Percentiles rank a stretch among this genome's conserved stretches.
Conservation (phyloP, 2,329 filamentous ascomycete genomes). For the Trichoderma sp. region DNA sequence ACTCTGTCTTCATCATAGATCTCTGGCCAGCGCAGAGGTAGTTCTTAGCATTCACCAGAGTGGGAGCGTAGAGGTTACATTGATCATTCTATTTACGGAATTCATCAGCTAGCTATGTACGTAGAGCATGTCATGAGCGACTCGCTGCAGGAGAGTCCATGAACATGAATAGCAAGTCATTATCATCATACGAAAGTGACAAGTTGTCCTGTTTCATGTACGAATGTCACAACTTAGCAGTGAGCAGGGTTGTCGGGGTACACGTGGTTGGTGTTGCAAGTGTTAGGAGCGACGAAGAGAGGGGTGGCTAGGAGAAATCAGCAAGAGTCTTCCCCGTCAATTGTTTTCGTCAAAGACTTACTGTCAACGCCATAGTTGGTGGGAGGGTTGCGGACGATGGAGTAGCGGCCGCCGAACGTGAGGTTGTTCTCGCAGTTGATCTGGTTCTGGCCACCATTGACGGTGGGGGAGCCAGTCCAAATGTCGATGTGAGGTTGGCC, state of each 20-base stretch:
- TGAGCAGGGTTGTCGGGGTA: slow-evolving; percentile 33
- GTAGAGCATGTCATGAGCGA: slow-evolving; percentile 1
- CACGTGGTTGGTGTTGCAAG: slow-evolving; percentile 33
- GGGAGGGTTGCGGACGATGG: slow-evolving; percentile 33
- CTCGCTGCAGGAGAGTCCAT: neutral
- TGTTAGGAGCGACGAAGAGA: slow-evolving; percentile 32
- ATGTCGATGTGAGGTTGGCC: slow-evolving; percentile 33
- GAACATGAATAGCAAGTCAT: slow-evolving; percentile 4
- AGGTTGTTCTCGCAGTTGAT: slow-evolving; percentile 33
- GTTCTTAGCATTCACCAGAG: neutral
- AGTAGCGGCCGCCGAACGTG: slow-evolving; percentile 31
- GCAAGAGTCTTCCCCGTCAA: neutral
- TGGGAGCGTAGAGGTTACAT: neutral
- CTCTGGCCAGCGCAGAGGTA: neutral
- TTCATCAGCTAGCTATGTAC: slow-evolving; percentile 18
- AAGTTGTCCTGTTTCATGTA: neutral
- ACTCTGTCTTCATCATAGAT: neutral
- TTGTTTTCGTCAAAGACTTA: slow-evolving; percentile 7
- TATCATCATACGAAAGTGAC: slow-evolving; percentile 3
- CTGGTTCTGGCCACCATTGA: slow-evolving; percentile 32
- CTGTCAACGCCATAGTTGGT: slow-evolving; percentile 33
- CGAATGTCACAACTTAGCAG: slow-evolving; percentile 26
- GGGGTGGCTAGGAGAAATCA: slow-evolving; percentile 26
- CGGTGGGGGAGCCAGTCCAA: slow-evolving; percentile 31
- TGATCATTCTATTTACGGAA: neutral